phyloP scores from a whole-genome alignment of 2,329 filamentous ascomycete species.

The Hypocrella siamensis region DNA sequence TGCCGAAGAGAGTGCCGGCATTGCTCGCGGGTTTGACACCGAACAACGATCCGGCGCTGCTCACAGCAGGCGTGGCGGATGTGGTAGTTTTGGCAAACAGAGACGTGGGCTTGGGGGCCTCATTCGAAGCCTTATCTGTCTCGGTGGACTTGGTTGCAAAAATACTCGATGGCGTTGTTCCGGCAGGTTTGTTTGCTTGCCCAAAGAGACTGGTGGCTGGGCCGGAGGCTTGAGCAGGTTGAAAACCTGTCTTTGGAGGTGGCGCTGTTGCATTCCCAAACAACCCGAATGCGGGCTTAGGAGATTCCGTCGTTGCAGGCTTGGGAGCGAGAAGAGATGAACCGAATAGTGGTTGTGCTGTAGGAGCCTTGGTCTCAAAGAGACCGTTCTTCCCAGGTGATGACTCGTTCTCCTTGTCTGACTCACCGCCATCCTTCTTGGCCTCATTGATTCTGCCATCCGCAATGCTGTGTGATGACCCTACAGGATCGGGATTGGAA shows the following conservation, averaged over 20 bases:
- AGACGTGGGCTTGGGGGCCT: constrained; percentile 6
- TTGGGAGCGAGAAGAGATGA: constrained; percentile 18
- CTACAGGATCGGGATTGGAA: constrained; percentile 12
- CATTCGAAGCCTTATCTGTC: constrained; percentile 10
- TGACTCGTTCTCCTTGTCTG: constrained; percentile 28
- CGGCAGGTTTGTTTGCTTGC: constrained; percentile 1
- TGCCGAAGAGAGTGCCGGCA: constrained; percentile 3
- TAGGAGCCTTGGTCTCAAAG: constrained; percentile 14
- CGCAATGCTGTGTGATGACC: constrained; percentile 16
- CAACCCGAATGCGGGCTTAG: constrained; percentile 10
- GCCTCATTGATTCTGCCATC: constrained; percentile 12
- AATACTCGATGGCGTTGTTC: constrained; percentile 12
- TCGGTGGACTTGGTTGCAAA: constrained; percentile 18
- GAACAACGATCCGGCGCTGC: constrained; percentile 7
- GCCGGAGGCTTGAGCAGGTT: constrained; percentile 11
- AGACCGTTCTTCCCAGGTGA: constrained; percentile 17
- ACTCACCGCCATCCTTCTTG: constrained; percentile 21
- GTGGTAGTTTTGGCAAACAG: constrained; percentile 5
- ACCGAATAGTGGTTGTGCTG: constrained; percentile 13
- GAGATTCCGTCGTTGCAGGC: constrained; percentile 11
- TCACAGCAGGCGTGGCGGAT: constrained; percentile 5
- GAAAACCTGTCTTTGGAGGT: constrained; percentile 8
- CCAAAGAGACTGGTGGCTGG: constrained; percentile 20
- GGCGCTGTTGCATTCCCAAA: constrained; percentile 8
- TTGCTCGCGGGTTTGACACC: constrained; percentile 10